Evolutionary conservation across 2,329 filamentous ascomycete genomes (phyloP), one percentile per base, ranked within the genome.

Genomic region (Incumbomyces lentus): DNA sequence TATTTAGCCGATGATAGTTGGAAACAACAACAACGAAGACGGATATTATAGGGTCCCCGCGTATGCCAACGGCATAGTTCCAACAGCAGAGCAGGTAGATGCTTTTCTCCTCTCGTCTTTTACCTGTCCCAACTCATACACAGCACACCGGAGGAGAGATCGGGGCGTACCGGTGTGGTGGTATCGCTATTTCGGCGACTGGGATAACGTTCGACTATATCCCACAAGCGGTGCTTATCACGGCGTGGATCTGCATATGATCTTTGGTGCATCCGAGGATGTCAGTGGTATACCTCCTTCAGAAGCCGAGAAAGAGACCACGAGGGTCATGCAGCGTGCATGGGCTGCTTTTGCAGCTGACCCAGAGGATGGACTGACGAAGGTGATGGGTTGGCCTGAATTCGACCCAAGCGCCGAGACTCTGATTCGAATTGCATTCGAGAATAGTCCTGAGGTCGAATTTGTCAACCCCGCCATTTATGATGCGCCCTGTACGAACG

Each of bases 141-240:
- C n/a, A n/a, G n/a, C n/a, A n/a, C n/a, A n/a, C n/a, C n/a, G n/a
- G n/a, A n/a, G n/a, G n/a, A n/a, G n/a, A n/a, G n/a, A n/a, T n/a
- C n/a, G n/a, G n/a, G n/a, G n/a, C n/a, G n/a, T n/a, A n/a, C n/a
- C n/a, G n/a, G n/a, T n/a, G n/a, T 75, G 69, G 67, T 62, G 62
- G 2, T 72, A 68, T 39, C 68, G 71, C 26, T 75, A 72, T 54
- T 63, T 69, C 41, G 71, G 64, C 16, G 70, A 74, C 52, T 76
- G 70, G 68, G 52, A 67, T 26, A 75, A 73, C 47, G 67, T 68
- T 1, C 61, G 68, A 0, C 58, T 75, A 12, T 40, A 40, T 22
- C 37, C 37, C n/a, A 63, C 60, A 4, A 72, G 68, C 34, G 69
- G 69, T 3, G 69, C 70, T 0, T 76, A 74, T 50, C 72, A 75